Base-by-base conservation (phyloP, 345 rosid genomes). In the Populus deltoides region DNA sequence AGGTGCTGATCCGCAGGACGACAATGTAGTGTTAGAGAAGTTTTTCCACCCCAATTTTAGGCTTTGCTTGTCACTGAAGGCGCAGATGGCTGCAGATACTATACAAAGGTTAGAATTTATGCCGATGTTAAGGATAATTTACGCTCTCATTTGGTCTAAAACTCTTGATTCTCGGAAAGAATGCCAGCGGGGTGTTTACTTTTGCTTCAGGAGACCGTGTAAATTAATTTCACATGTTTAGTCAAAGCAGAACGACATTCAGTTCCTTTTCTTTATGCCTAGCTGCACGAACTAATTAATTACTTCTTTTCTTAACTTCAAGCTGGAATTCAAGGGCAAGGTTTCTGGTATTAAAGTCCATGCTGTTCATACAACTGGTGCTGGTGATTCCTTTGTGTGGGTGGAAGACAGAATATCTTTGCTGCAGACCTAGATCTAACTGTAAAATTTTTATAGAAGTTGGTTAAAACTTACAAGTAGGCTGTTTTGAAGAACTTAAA, bases 321-420 rank as follows among this genome's bases (percentile, higher is more conserved):
- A 77, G 25, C 85, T 91, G 97, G 89, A 86, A 81, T 92, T 92
- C 76, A 92, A 82, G 81, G 94, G 98, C 27, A 83, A 83, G 77
- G 94, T 94, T 76, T 61, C 79, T 61, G 93, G 94, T 75, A 73
- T 94, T 25, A 85, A 94, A 87, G 93, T 89, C 39, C 88, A 86
- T 33, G 35, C 93, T 5, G 90, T 91, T 29, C 97, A 94, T 83
- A 92, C 97, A 35, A 91, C 97, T 1, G 97, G 97, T 80, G 97
- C 97, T 36, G 97, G 97, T 39, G 97, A 92, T 87, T 88, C 98
- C 59, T 94, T 92, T 39, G 43, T 36, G 92, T 91, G 12, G 87
- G 94, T 49, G 97, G 96, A 27, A 9, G 92, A 66, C 88, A 91
- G 43, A 82, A 76, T 81, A 74, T 85, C 87, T 82, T 94, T 78